phyloP scores from a whole-genome alignment of 2,329 filamentous ascomycete genomes.

The Pseudogymnoascus sp. region DNA sequence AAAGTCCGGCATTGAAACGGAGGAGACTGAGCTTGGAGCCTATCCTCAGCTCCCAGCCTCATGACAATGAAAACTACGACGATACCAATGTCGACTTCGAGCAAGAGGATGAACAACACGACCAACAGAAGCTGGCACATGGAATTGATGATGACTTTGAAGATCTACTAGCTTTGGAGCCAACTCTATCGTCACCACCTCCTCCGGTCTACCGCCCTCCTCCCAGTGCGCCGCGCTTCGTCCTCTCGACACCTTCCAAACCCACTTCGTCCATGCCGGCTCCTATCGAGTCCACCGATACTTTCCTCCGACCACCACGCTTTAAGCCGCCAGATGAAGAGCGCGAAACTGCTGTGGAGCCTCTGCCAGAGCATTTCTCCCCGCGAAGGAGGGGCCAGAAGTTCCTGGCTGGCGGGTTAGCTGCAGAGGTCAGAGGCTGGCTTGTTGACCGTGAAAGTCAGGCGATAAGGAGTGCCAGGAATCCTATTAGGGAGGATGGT shows the following conservation, averaged over 20 bases:
- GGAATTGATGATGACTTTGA: constrained; percentile 9
- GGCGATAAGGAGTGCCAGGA: constrained; percentile 11
- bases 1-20: constrained; percentile 11
- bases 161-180: constrained; percentile 15
- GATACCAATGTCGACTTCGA: constrained; percentile 4
- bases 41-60: constrained; percentile 1
- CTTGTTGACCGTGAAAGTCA: constrained; percentile 34
- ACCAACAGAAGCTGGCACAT: constrained; percentile 2
- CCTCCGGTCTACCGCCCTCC: constrained; percentile 14
- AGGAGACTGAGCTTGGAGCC: constrained; percentile 21
- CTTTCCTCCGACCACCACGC: constrained; percentile 26
- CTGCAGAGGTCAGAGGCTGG: constrained; percentile 41
- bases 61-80: no score
- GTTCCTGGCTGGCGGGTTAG: constrained; percentile 40
- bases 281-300: background rate
- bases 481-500: constrained; percentile 15
- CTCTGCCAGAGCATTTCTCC: constrained; percentile 44
- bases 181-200: constrained; percentile 23
- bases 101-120: constrained; percentile 7
- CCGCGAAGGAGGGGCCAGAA: constrained; percentile 41
- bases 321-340: constrained; percentile 24
- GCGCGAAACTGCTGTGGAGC: constrained; percentile 18
- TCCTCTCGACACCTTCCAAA: constrained; percentile 20
- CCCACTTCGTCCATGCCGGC: constrained; percentile 9
- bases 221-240: constrained; percentile 24